phyloP scores from a whole-genome alignment of 768 basidiomycete species.

The Nevesoporus exiguus region DNA sequence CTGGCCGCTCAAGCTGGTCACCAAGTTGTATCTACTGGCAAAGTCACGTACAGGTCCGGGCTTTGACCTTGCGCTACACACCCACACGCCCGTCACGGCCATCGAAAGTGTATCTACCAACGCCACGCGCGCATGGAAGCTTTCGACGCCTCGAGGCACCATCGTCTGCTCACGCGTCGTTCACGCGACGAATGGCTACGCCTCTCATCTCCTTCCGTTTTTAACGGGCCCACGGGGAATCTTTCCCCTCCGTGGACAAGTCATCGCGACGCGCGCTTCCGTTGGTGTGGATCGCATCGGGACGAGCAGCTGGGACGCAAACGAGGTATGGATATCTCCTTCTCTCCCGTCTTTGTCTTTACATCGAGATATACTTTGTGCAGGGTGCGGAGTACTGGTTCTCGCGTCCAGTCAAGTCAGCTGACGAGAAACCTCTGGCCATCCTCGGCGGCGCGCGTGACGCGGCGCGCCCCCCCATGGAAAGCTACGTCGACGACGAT shows the following conservation, averaged over 20 bases:
- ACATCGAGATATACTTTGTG: neutral
- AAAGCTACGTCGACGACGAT: slow-evolving; percentile 58
- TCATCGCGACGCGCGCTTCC: slow-evolving; percentile 44
- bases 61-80: slow-evolving; percentile 57
- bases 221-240: slow-evolving; percentile 52
- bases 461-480: slow-evolving; percentile 38
- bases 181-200: slow-evolving; percentile 87
- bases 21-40: slow-evolving; percentile 53
- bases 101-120: slow-evolving; percentile 26
- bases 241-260: slow-evolving; percentile 71
- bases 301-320: slow-evolving; percentile 45
- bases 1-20: slow-evolving; percentile 82
- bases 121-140: slow-evolving; percentile 2
- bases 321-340: slow-evolving; percentile 24
- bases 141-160: slow-evolving; percentile 60
- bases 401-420: slow-evolving; percentile 48
- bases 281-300: slow-evolving; percentile 40
- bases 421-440: slow-evolving; percentile 47
- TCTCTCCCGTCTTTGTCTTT: neutral
- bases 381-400: slow-evolving; percentile 78
- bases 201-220: slow-evolving; percentile 71
- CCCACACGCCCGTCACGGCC: slow-evolving; percentile 64
- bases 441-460: slow-evolving; percentile 73
- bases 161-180: slow-evolving; percentile 62
- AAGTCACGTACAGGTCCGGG: slow-evolving; percentile 22